A percentile compares a stretch with the other conserved stretches of the same genome.
Conservation (phyloP, 805 yeast species). For the Candida tallmaniae region DNA sequence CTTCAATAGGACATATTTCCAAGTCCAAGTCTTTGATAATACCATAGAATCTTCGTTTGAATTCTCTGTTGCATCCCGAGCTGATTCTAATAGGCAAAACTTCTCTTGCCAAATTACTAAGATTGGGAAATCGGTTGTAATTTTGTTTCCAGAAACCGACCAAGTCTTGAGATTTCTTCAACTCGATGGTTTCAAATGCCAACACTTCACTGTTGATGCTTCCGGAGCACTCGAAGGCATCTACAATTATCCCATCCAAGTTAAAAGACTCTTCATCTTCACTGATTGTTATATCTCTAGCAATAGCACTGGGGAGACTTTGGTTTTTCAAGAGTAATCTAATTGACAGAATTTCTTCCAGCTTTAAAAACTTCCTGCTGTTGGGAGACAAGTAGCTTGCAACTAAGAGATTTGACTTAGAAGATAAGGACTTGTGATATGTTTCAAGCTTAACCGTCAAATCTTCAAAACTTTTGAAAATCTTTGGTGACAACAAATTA, state of each 20-base stretch:
- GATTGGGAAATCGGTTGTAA: slow-evolving; percentile 12
- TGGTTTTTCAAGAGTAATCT: slow-evolving; percentile 3
- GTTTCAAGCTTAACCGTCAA: slow-evolving; percentile 2
- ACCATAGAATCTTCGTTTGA: slow-evolving; percentile 9
- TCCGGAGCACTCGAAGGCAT: slow-evolving; percentile 24
- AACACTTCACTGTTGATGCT: slow-evolving; percentile 21
- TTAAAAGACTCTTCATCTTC: slow-evolving; percentile 10
- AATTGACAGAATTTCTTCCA: slow-evolving; percentile 7
- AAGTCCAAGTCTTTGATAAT: not conserved
- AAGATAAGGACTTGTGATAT: slow-evolving; percentile 8
- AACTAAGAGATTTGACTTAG: slow-evolving; percentile 7
- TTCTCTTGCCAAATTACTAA: slow-evolving; percentile 13
- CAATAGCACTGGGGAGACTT: not conserved
- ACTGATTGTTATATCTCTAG: too few relatives aligned
- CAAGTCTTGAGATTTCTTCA: slow-evolving; percentile 6
- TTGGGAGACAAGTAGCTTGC: slow-evolving; percentile 11
- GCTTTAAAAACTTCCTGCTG: slow-evolving; percentile 9
- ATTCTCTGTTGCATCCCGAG: slow-evolving; percentile 11
- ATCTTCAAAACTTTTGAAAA: slow-evolving; percentile 8
- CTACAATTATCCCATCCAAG: slow-evolving; percentile 16
- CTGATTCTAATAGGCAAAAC: slow-evolving; percentile 15
- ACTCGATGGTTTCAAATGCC: slow-evolving; percentile 20
- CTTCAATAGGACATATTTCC: slow-evolving; percentile 8
- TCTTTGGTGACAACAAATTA: slow-evolving; percentile 6
- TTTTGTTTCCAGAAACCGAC: slow-evolving; percentile 19